Percentiles rank a stretch among this genome's conserved stretches.
phyloP scores from a whole-genome alignment of 352 stramenopile genomes.

The Phytophthora nicotianae region DNA sequence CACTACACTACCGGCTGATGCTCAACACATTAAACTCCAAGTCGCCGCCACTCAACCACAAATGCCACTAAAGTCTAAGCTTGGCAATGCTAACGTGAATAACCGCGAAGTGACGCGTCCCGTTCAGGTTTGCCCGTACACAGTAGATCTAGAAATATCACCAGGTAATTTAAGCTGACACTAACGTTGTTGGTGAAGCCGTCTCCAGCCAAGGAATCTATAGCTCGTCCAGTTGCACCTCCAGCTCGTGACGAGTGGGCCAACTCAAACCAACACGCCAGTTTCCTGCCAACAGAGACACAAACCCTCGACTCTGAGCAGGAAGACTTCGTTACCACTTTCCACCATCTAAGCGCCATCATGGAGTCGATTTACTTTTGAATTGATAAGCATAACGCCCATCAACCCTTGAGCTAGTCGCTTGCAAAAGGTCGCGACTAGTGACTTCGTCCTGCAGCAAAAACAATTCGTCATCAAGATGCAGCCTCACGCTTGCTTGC shows the following conservation, averaged over 20 bases:
- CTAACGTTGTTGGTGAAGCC: neutral
- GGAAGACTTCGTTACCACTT: constrained; percentile 17
- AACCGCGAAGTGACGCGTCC: neutral
- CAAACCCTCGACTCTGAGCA: constrained; percentile 1
- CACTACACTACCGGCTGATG: neutral
- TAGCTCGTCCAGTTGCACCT: neutral
- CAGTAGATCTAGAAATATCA: neutral
- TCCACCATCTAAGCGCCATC: constrained; percentile 18
- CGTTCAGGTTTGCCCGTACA: constrained; percentile 13
- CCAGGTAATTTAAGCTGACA: neutral
- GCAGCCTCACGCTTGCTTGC: constrained; percentile 14
- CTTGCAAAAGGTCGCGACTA: constrained; percentile 18
- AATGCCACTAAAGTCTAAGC: neutral
- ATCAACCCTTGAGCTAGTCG: constrained; percentile 13
- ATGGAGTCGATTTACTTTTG: constrained; percentile 53
- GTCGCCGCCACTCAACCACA: neutral
- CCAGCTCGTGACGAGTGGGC: constrained; percentile 1
- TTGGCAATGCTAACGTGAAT: neutral
- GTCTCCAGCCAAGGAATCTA: neutral
- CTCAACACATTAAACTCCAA: neutral
- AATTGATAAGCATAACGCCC: constrained; percentile 11
- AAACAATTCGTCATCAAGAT: constrained; percentile 15
- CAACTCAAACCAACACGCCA: constrained; percentile 1
- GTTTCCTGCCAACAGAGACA: neutral
- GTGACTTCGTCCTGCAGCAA: constrained; percentile 10